Percentiles rank a stretch among this genome's conserved stretches.
phyloP scores from a whole-genome alignment of 352 stramenopile species.

The Phytophthora pisi region DNA sequence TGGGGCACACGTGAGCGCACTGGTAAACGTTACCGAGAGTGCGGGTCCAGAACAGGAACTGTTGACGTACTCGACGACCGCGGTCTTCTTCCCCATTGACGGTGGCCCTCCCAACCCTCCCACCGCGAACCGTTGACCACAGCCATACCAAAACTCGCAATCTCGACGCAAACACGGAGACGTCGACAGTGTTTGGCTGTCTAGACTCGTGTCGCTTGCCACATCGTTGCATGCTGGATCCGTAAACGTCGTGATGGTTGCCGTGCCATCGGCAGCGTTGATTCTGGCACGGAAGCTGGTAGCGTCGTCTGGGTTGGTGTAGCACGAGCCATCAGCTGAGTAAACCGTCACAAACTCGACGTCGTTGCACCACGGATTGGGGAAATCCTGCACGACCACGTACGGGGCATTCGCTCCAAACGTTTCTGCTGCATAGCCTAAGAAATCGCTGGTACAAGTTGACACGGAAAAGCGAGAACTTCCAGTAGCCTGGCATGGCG shows the following conservation, averaged over 20 bases:
- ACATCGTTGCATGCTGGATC: constrained; percentile 6
- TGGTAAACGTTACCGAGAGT: neutral
- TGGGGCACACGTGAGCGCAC: constrained; percentile 3
- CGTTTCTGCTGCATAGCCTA: neutral
- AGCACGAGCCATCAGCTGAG: constrained; percentile 12
- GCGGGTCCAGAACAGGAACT: neutral
- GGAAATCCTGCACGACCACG: constrained; percentile 9
- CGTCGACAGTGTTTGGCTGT: constrained; percentile 5
- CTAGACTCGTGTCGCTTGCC: constrained; percentile 3
- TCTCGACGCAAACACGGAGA: constrained; percentile 3
- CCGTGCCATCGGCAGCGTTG: constrained; percentile 5
- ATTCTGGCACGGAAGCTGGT: constrained; percentile 14
- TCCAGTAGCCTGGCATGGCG: neutral
- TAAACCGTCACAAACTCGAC: constrained; percentile 13
- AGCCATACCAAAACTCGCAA: constrained; percentile 5
- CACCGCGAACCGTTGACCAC: neutral
- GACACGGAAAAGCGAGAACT: neutral
- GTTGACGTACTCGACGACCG: neutral
- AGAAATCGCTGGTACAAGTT: neutral
- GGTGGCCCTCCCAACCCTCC: constrained; percentile 5
- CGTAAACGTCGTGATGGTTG: constrained; percentile 4
- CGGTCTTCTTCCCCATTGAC: constrained; percentile 1
- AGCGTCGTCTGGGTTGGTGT: neutral
- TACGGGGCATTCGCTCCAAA: constrained; percentile 13
- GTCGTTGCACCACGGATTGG: constrained; percentile 1